Percentiles rank a stretch among this genome's conserved stretches.
Conservation (phyloP, 2,329 filamentous ascomycete species). For the Clarireedia homoeocarpa region DNA sequence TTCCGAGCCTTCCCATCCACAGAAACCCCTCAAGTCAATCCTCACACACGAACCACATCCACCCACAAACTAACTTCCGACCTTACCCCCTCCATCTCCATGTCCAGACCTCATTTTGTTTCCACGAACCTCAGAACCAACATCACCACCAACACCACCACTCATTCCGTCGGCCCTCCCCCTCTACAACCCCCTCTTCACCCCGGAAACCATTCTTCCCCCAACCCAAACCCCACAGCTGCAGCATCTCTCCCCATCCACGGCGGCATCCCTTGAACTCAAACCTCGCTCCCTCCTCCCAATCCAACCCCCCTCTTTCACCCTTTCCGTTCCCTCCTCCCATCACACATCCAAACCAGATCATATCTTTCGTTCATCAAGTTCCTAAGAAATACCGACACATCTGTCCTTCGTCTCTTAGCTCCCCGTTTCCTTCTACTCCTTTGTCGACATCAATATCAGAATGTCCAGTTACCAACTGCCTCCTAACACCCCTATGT, state of each 20-base stretch:
- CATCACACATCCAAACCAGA: neutral
- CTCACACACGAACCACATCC: no score
- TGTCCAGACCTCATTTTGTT: no score
- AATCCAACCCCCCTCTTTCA: neutral
- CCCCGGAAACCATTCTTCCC: neutral
- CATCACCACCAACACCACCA: neutral
- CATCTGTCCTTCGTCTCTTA: neutral
- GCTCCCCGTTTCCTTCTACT: neutral
- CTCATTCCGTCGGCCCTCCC: neutral
- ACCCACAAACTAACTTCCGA: no score
- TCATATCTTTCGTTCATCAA: neutral
- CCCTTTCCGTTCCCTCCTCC: neutral
- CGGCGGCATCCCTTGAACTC: neutral
- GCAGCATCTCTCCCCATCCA: neutral
- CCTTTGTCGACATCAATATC: neutral
- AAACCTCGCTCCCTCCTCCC: neutral
- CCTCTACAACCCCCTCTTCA: neutral
- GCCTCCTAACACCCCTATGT: neutral
- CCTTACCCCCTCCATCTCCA: no score
- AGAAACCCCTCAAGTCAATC: no score
- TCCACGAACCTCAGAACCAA: neutral
- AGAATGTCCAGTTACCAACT: neutral
- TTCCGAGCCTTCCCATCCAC: no score
- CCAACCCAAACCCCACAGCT: neutral
- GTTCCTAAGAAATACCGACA: neutral